Evolutionary conservation across 2,329 filamentous ascomycete genomes (phyloP), one percentile per base, ranked within the genome.

Genomic region (Lecanoromycetidae sp.): DNA sequence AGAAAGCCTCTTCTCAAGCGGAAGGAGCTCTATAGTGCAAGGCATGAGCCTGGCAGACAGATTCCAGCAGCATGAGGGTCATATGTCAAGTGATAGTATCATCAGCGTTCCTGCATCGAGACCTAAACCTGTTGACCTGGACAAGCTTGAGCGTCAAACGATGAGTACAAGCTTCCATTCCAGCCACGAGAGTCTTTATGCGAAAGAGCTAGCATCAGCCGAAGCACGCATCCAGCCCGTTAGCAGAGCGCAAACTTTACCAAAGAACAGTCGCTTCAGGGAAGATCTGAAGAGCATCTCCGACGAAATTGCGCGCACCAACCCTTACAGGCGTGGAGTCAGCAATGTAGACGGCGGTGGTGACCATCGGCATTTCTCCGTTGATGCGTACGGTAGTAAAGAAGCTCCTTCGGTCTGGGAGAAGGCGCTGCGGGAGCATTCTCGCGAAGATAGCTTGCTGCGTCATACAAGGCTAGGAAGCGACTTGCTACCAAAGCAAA

Each of bases 371-470:
- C n/a, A 30, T 26, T 48, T 42, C 34, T 17, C 29, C 34, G n/a
- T n/a, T n/a, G n/a, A n/a, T n/a, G n/a, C n/a, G n/a, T n/a, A n/a
- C 5, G 8, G 23, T 10, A 25, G 32, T 17, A 36, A 48, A 25
- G 32, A 48, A 37, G 35, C 32, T 2, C 23, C 44, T 22, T 44
- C 46, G 12, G 22, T 47, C 19, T 54, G 51, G 52, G 51, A 53
- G 17, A 49, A 35, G 19, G 50, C 52, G 4, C 32, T 54, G 15
- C 44, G 42, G 39, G 48, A 54, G 15, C 52, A 54, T 44, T 40
- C 51, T 23, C 26, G 26, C 29, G 52, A 52, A 26, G 52, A 52
- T 22, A 27, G n/a, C 6, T 39, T 25, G 8, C 27, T 44, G 2
- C 32, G 37, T 12, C 43, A 48, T 13, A 48, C 42, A 13, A 43